phyloP scores from a whole-genome alignment of 2,329 filamentous ascomycete species.

The Diaporthe australafricana region DNA sequence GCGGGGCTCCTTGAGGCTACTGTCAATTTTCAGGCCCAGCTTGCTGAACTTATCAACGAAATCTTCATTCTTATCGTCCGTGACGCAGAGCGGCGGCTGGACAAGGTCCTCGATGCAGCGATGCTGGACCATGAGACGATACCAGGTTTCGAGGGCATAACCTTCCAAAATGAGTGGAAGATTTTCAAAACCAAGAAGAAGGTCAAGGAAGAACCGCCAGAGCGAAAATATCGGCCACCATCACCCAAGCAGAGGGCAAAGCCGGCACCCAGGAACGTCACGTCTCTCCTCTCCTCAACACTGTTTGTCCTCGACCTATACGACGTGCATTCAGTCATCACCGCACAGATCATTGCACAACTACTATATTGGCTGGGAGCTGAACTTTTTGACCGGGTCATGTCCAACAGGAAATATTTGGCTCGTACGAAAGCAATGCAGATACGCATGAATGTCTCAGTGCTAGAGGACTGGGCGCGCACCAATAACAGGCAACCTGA shows the following conservation, averaged over 20 bases:
- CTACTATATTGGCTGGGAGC: slow-evolving; percentile 96
- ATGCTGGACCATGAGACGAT: slow-evolving; percentile 99
- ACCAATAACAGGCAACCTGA: slow-evolving; percentile 94
- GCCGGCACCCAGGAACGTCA: slow-evolving; percentile 93
- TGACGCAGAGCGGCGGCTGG: slow-evolving; percentile 93
- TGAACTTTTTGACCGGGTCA: slow-evolving; percentile 97
- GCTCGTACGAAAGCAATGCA: slow-evolving; percentile 99
- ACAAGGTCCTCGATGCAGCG: slow-evolving; percentile 91
- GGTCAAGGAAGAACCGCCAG: slow-evolving; percentile 87
- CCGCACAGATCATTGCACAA: slow-evolving; percentile 89
- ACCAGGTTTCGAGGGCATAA: slow-evolving; percentile 94
- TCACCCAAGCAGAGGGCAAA: slow-evolving; percentile 94
- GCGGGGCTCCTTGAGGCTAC: slow-evolving; percentile 83
- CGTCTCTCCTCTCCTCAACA: slow-evolving; percentile 93
- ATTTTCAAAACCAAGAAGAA: slow-evolving; percentile 93
- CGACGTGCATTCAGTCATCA: slow-evolving; percentile 97
- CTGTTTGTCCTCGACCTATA: slow-evolving; percentile 98
- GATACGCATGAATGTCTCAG: slow-evolving; percentile 98
- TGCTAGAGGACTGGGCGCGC: slow-evolving; percentile 94
- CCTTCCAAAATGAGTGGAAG: slow-evolving; percentile 99
- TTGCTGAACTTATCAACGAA: slow-evolving; percentile 95
- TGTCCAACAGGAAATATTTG: slow-evolving; percentile 94
- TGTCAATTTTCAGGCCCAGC: slow-evolving; percentile 88
- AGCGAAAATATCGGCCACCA: slow-evolving; percentile 91
- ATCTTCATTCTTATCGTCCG: slow-evolving; percentile 98